Base-by-base conservation (phyloP, 2,329 filamentous ascomycete species). In the Penicillium sp. region DNA sequence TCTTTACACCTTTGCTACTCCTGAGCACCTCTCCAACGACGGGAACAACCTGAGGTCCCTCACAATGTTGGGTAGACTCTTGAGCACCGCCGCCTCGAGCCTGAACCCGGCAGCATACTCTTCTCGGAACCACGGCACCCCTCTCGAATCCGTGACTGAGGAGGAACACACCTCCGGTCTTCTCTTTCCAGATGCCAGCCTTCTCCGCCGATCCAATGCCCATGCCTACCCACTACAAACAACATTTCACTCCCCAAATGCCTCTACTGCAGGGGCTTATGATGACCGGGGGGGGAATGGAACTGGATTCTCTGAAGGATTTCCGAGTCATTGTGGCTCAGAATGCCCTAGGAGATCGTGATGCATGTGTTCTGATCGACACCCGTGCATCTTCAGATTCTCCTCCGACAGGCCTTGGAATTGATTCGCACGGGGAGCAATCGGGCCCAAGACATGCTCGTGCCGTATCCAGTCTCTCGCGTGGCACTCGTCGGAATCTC, bases 91-190 rank as follows among this genome's bases (percentile, higher is more conserved):
- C 39, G 74, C 74, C 13, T 74, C 74, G 42, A 74, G 74, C 18
- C 62, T 77, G 48, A 76, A 72, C 58, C 70, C 74, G 16, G 63
- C 72, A n/a, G 58, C 66, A 6, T 74, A 75, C 53, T 66, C 68
- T 38, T 63, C 68, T 41, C 70, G 73, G 51, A 72, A 68, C 33
- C 50, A 64, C 53, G 57, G 68, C 15, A 64, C 68, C 23, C 70
- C 71, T 28, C 70, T 76, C 18, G 76, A 79, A 58, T 79, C 76
- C 23, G 73, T 76, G 23, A 78, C 75, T 1, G 76, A 79, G 55
- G 76, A 79, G 58, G 74, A 76, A 56, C 76, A 79, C 57, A 79
- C 76, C 5, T 75, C 75, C 42, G 73, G 74, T 36, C 69, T 79
- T 42, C 65, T 79, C 48, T 79, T 77, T 56, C 76, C 76, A 31